A percentile compares a stretch with the other conserved stretches of the same genome.
These are phyloP conservation scores for Xylaria sp. DNA, from an alignment of 495 filamentous ascomycete species.

Conservation along the genomic window DNA sequence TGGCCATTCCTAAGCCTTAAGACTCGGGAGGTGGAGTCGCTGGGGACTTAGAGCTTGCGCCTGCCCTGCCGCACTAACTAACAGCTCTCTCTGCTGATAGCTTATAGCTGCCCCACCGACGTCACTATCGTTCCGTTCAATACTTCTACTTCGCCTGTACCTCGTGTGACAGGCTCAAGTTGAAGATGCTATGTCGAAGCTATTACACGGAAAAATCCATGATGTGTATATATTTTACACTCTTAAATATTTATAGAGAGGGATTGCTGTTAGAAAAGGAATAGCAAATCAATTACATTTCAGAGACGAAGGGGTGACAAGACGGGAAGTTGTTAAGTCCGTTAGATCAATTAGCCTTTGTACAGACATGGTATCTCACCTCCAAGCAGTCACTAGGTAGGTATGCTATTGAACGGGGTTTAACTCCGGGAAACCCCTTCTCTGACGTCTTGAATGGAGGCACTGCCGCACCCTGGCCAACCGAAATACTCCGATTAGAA, in stretches of 20 bases:
- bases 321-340: background rate
- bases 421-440: constrained; percentile 21
- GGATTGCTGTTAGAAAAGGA: background rate
- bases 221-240: background rate
- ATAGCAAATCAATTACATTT: background rate
- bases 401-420: background rate
- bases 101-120: constrained; percentile 22
- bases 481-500: constrained; percentile 20
- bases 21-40: constrained; percentile 12
- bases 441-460: constrained; percentile 5
- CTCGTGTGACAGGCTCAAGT: background rate
- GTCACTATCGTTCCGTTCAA: constrained; percentile 15
- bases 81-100: background rate
- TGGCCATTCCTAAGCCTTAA: constrained; percentile 18
- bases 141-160: constrained; percentile 9
- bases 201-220: background rate
- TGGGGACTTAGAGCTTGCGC: constrained; percentile 9
- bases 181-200: background rate
- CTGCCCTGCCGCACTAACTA: background rate
- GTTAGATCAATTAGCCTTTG: background rate
- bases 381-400: background rate
- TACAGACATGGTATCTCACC: constrained; percentile 21
- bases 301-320: background rate
- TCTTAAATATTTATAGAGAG: background rate
- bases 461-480: constrained; percentile 8